Evolutionary conservation across 306 rosid species (phyloP).

Genomic region (Lathyrus tuberosus): DNA sequence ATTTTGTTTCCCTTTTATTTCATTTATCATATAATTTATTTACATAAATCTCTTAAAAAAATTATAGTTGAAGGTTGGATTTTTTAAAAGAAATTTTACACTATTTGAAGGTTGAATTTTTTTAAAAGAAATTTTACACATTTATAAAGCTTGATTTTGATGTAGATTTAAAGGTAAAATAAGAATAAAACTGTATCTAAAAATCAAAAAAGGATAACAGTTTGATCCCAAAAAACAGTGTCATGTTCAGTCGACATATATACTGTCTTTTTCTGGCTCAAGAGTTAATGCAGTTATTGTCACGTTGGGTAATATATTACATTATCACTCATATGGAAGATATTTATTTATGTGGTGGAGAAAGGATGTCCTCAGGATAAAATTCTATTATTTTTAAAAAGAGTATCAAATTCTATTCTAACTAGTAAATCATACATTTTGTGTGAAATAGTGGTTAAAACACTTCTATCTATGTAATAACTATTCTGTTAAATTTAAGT

Average conservation of each 20-base stretch:
- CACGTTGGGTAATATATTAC: background rate
- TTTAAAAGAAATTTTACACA: too few relatives aligned
- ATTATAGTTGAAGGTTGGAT: too few relatives aligned
- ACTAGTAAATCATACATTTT: background rate
- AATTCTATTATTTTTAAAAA: background rate
- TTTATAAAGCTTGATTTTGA: background rate
- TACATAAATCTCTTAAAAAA: too few relatives aligned
- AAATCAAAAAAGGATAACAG: background rate
- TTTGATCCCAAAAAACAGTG: background rate
- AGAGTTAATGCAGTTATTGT: background rate
- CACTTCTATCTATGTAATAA: too few relatives aligned
- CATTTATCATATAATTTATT: too few relatives aligned
- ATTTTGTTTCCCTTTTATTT: too few relatives aligned
- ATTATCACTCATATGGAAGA: background rate
- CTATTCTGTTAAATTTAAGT: too few relatives aligned
- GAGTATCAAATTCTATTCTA: background rate
- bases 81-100: too few relatives aligned
- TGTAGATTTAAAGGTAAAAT: background rate
- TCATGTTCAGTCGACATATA: slow-evolving; percentile 5
- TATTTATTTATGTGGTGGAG: background rate
- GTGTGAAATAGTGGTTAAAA: background rate
- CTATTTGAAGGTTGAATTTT: too few relatives aligned
- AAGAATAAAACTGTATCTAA: background rate
- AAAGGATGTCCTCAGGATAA: background rate
- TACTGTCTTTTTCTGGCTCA: background rate